A percentile compares a stretch with the other conserved stretches of the same genome.
phyloP scores from a whole-genome alignment of 305 asterid genomes.

The Fraxinus platypoda region DNA sequence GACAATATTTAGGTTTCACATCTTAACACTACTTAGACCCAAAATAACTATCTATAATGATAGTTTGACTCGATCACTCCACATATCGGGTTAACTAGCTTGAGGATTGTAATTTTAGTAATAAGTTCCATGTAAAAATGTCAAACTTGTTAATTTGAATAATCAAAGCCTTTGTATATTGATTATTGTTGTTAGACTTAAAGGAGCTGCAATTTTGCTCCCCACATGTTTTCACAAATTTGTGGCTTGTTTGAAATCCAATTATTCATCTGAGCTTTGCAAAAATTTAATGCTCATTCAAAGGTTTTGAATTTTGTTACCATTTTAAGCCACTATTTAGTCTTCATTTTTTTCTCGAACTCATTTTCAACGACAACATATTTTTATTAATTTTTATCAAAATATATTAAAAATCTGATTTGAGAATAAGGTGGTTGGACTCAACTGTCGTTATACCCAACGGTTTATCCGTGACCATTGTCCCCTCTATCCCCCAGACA shows the following conservation, averaged over 20 bases:
- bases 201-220: neutral
- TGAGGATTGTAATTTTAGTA: no score
- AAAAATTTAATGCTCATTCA: neutral
- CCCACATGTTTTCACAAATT: neutral
- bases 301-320: neutral
- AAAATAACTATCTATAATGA: neutral
- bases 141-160: neutral
- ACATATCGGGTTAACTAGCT: neutral
- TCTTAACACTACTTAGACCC: neutral
- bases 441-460: neutral
- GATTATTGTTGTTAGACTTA: neutral
- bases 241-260: neutral
- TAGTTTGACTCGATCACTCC: neutral
- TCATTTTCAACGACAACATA: neutral
- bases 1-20: no score
- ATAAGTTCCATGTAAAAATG: neutral
- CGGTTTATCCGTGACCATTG: neutral
- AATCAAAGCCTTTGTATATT: neutral
- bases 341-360: no score
- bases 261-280: neutral
- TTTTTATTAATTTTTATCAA: no score
- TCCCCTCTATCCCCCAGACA: neutral
- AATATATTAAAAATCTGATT: no score
- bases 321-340: no score
- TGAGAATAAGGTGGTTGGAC: neutral